Base-by-base conservation (phyloP, 805 yeast genomes). In the Ogataea henricii region DNA sequence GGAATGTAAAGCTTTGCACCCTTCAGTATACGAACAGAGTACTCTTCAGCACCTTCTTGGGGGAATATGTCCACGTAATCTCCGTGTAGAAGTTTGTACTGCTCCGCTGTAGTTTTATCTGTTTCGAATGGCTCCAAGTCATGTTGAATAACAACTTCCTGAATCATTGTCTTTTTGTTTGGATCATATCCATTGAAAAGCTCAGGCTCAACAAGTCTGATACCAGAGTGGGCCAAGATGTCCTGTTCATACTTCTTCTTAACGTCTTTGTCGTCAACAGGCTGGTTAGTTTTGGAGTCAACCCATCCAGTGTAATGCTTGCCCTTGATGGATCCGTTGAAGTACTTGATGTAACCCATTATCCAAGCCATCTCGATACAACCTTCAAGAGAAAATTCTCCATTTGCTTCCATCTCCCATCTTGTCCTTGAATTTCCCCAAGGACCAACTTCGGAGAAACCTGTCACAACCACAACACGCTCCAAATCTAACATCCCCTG, bases 291-390 rank as follows among this genome's bases (percentile, higher is more conserved):
- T 79, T 92, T 91, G 56, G 96, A 83, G 67, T 94, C 99, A 59
- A 92, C 88, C 99, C 99, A 94, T 61, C 98, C 98, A 40, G 94
- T 77, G 76, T 91, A 91, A 62, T 90, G 92, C 68, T 84, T 83
- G 64, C 91, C 91, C 80, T 89, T 89, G 64, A 88, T 76, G 67
- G 78, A 77, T 74, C 97, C 98, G 59, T 89, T 88, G 75, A 88
- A 94, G 75, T 94, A 94, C 73, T 89, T 89, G 74, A 94, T 91
- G 66, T 87, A 80, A 58, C 97, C 97, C 98, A 94, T 94, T 61
- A 94, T 91, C 97, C 98, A 94, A 42, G 99, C 98, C 96, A 94
- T 91, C 76, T 94, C 99, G 66, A 94, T 86, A 65, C 97, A 87
- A 65, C 99, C 99, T 73, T 94, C 99, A 60, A 94, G 76, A 8